Evolutionary conservation across 805 yeast species (phyloP).

Genomic region (Wickerhamiella dianesei): DNA sequence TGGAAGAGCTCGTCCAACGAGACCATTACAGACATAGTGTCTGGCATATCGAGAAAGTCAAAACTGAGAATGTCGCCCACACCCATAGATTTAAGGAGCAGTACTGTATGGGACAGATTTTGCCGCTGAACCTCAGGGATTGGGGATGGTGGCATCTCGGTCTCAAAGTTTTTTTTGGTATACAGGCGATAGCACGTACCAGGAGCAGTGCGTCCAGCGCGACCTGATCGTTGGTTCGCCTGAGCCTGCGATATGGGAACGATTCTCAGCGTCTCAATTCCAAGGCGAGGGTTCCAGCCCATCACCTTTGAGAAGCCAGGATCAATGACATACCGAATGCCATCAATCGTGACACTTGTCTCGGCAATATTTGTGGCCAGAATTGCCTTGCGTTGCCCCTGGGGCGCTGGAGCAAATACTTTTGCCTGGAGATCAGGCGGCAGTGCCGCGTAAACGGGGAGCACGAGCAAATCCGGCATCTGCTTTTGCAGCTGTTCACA

Average conservation of each 20-base stretch:
- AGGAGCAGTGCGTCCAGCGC: conserved; percentile 97
- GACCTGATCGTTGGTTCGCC: conserved; percentile 92
- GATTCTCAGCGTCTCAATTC: conserved; percentile 78
- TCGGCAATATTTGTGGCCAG: conserved; percentile 96
- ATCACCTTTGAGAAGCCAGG: conserved; percentile 92
- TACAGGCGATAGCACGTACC: conserved; percentile 86
- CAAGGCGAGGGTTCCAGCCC: conserved; percentile 71
- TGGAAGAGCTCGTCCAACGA: conserved; percentile 75
- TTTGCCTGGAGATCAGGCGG: conserved; percentile 71
- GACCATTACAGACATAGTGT: conserved; percentile 52
- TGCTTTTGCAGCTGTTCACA: conserved; percentile 41
- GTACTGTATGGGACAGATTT: conserved; percentile 61
- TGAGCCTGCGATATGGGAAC: conserved; percentile 89
- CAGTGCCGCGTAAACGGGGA: conserved; percentile 84
- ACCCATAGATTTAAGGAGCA: conserved; percentile 70
- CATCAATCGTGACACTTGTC: conserved; percentile 90
- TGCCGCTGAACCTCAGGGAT: conserved; percentile 87
- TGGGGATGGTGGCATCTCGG: conserved; percentile 67
- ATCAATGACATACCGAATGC: conserved; percentile 87
- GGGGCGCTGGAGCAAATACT: conserved; percentile 82
- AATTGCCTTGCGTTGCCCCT: conserved; percentile 66
- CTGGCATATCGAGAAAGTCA: conserved; percentile 87
- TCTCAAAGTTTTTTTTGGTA: conserved; percentile 67
- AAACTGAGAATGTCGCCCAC: conserved; percentile 68
- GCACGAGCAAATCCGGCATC: conserved; percentile 35